These are phyloP conservation scores for Sporisorium reilianum DNA, from an alignment of 1,284 basidiomycete genomes.

Conservation along the genomic window DNA sequence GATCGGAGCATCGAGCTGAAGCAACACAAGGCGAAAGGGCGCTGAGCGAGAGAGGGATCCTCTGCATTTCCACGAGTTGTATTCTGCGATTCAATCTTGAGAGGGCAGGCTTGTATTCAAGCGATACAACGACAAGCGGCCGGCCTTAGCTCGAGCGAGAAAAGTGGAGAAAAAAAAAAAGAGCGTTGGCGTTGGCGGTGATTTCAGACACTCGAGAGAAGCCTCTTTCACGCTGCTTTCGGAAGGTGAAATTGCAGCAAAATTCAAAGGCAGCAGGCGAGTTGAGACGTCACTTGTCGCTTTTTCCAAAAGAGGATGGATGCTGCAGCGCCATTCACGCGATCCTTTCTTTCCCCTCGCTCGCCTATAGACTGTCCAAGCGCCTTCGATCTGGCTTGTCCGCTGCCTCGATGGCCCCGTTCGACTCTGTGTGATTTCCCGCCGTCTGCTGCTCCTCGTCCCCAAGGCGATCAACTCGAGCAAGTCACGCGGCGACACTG, in stretches of 20 bases:
- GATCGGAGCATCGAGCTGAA: conserved; percentile 3
- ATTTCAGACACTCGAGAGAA: conserved; percentile 14
- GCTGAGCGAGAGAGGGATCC: neutral
- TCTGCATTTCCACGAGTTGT: neutral
- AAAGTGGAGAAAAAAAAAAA: neutral
- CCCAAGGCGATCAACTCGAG: neutral
- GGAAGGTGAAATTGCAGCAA: conserved; percentile 9
- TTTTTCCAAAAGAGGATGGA: too few species aligned
- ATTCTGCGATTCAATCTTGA: neutral
- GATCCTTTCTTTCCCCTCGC: neutral
- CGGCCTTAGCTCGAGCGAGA: conserved; percentile 8
- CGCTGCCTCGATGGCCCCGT: too few species aligned
- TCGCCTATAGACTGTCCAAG: neutral
- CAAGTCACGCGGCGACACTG: neutral
- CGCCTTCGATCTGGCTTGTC: neutral
- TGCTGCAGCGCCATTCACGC: conserved; percentile 4
- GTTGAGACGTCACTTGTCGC: too few species aligned
- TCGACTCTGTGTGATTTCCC: neutral
- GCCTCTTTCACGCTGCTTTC: conserved; percentile 48
- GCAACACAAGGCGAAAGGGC: neutral
- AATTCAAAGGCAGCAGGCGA: neutral
- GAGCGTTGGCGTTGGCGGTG: conserved; percentile 1
- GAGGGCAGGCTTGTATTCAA: neutral
- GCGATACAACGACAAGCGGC: neutral
- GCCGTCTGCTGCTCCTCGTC: neutral